Base-by-base conservation (phyloP, 2,329 filamentous ascomycete species). In the Stemphylium lycopersici region DNA sequence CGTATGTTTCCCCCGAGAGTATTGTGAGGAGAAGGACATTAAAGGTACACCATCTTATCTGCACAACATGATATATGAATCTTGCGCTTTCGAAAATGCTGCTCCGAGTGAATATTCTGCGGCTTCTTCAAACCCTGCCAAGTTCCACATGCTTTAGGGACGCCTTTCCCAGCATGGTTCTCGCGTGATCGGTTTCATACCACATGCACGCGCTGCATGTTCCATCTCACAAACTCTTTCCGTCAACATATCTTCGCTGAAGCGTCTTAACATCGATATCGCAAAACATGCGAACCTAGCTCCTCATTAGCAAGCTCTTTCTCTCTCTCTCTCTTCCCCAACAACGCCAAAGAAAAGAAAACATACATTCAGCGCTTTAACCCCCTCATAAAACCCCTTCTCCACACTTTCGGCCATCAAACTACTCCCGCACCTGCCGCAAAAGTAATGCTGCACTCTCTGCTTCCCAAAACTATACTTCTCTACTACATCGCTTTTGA, bases 401-500 rank as follows among this genome's bases (percentile, higher is more conserved):
- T 67, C 62, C 24, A 66, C 61, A 34, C 66, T 66, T 42, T 69
- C 57, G 4, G 63, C 64, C 60, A 68, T 67, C 11, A 72, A 33
- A 31, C 60, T 69, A 34, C 61, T 67, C 1, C 66, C 70, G 45
- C 69, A 74, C 3, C 56, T 58, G 13, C 61, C 62, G 56, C 70
- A 74, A 50, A 73, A 73, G 44, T 65, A 71, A 42, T 72, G 69
- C 44, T 63, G 60, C 6, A 72, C 55, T 20, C 61, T 58, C 31
- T 69, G 57, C 43, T 64, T 66, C 41, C 58, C 64, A 24, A 52
- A 71, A 73, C 2, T 48, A 48, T 71, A 72, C 50, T 65, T 64
- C 58, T 59, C 56, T 12, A 57, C 48, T 7, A 61, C 33, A 3
- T 53, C 44, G n/a, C 48, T 60, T 24, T 61, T 54, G 13, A 64